Evolutionary conservation across 345 rosid genomes (phyloP), one percentile per base, ranked within the genome.

Genomic region (Populus euphratica): DNA sequence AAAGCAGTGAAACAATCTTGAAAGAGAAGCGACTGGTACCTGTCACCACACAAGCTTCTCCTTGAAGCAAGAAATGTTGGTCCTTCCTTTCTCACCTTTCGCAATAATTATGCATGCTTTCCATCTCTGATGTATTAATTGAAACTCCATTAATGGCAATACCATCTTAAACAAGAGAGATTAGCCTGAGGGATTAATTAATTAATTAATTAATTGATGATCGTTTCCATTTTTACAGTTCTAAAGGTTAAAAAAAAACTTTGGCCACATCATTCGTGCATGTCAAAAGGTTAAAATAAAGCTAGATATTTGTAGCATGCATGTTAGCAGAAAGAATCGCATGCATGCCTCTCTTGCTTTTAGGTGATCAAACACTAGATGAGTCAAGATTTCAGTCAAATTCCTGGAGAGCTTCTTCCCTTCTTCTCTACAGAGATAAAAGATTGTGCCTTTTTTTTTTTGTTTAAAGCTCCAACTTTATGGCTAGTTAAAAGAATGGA

Each of bases 21-120:
- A 62, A 59, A 52, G 38, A 68, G 72, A 78, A 76, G 72, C 68
- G 31, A 80, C 35, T 70, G 80, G 56, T 52, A 17, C 16, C 59
- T 5, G 9, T 23, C 29, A 23, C 12, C 63, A 9, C 23, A 27
- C 76, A 74, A 64, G 76, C 88, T 86, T 86, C 75, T 64, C 23
- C 75, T 80, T 77, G 84, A 89, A 85, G 92, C 85, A 83, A 87
- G 86, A 85, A 87, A 89, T 87, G 89, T 87, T 87, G 87, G 89
- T 73, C 79, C 33, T 56, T 38, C 27, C 13, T 54, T 18, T 31
- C 41, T 7, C 17, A n/a, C 70, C 27, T 35, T n/a, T 8, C 36
- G 25, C 21, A 7, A 43, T 70, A 31, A 70, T 77, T 39, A 64
- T 20, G 54, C 59, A 67, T 69, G 68, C 69, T 63, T 70, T 61